Conservation (phyloP, 2,329 filamentous ascomycete species). For the Cordyceps farinosa region DNA sequence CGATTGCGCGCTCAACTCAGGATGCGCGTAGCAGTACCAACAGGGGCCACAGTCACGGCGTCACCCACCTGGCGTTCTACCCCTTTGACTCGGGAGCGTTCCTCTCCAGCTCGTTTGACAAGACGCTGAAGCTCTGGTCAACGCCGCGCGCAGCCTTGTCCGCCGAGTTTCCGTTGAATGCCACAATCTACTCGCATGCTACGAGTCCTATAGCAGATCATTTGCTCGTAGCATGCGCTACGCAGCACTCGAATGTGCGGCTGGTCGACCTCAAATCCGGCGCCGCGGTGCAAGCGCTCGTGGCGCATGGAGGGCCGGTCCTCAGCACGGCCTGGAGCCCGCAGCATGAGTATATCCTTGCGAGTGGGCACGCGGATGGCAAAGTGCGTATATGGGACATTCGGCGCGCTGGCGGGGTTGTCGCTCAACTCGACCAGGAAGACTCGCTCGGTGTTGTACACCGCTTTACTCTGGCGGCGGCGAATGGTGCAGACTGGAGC, state of each 20-base stretch:
- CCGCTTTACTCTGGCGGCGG: constrained; percentile 32
- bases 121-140: constrained; percentile 71
- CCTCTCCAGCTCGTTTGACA: constrained; percentile 73
- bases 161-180: constrained; percentile 64
- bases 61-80: constrained; percentile 75
- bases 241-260: constrained; percentile 78
- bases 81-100: constrained; percentile 74
- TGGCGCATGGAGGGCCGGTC: constrained; percentile 65
- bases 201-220: constrained; percentile 69
- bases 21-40: constrained; percentile 23
- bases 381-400: constrained; percentile 85
- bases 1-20: constrained; percentile 42
- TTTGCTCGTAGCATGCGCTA: constrained; percentile 81
- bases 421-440: constrained; percentile 79
- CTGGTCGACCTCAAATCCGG: constrained; percentile 85
- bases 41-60: constrained; percentile 60
- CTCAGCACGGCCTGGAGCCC: constrained; percentile 79
- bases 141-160: constrained; percentile 59
- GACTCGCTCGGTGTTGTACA: constrained; percentile 67
- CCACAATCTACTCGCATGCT: constrained; percentile 72
- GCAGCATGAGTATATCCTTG: constrained; percentile 71
- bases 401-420: constrained; percentile 68
- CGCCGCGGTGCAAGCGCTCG: constrained; percentile 64
- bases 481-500: constrained; percentile 30
- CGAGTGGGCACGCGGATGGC: constrained; percentile 81